Evolutionary conservation across 345 rosid species (phyloP).

Genomic region (Moringa oleifera): DNA sequence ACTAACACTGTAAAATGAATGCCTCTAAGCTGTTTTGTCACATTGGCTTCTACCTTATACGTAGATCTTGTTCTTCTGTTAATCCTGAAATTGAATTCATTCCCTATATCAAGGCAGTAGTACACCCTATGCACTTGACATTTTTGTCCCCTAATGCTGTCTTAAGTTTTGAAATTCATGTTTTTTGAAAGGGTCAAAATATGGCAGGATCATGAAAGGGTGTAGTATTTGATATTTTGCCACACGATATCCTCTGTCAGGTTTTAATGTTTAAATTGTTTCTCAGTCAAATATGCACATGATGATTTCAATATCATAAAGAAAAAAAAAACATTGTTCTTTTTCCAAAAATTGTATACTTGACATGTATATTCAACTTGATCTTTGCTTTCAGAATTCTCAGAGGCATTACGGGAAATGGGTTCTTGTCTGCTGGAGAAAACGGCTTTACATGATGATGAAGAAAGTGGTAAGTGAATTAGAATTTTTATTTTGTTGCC

Average conservation of each 20-base stretch:
- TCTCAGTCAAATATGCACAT: background rate
- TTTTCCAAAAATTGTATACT: background rate
- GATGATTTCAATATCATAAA: background rate
- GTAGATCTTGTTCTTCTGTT: background rate
- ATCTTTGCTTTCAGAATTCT: conserved; percentile 60
- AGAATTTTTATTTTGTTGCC: conserved; percentile 6
- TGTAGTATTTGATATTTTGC: too few relatives aligned
- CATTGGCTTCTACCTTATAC: background rate
- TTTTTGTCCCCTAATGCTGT: background rate
- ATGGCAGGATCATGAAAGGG: background rate
- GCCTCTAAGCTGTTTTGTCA: background rate
- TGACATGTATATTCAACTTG: background rate
- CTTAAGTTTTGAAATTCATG: too few relatives aligned
- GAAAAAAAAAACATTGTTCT: too few relatives aligned
- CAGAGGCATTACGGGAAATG: conserved; percentile 92
- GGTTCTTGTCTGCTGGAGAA: conserved; percentile 79
- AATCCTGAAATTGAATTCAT: too few relatives aligned
- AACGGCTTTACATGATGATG: conserved; percentile 58
- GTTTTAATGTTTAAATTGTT: background rate
- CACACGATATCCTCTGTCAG: background rate
- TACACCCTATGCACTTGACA: background rate
- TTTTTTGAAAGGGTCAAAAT: background rate
- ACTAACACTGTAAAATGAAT: background rate
- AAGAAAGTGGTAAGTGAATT: conserved; percentile 59
- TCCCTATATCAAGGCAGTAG: too few relatives aligned